A percentile compares a stretch with the other conserved stretches of the same genome.
phyloP scores from a whole-genome alignment of 257 asterid genomes.

The Plantago major region DNA sequence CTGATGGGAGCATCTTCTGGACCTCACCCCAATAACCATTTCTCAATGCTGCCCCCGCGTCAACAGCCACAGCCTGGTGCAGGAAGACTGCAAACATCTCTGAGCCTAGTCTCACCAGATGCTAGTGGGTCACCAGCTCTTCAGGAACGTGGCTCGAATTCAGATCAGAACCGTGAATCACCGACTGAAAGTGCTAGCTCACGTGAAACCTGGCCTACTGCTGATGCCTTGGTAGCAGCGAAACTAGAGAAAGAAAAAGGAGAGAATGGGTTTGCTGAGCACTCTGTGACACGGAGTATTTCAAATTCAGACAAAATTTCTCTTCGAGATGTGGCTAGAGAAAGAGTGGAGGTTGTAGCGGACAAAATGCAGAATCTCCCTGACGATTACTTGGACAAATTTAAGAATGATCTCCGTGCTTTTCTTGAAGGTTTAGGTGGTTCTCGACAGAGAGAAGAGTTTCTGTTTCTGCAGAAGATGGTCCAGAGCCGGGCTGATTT shows the following conservation, averaged over 20 bases:
- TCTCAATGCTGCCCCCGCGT: slow-evolving; percentile 92
- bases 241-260: slow-evolving; percentile 60
- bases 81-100: slow-evolving; percentile 55
- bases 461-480: slow-evolving; percentile 74
- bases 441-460: slow-evolving; percentile 85
- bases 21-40: slow-evolving; percentile 62
- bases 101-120: slow-evolving; percentile 75
- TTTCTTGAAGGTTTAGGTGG: slow-evolving; percentile 90
- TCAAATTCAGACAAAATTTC: slow-evolving; percentile 67
- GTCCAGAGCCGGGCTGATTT: slow-evolving; percentile 77
- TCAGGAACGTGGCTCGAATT: slow-evolving; percentile 77
- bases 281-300: slow-evolving; percentile 63
- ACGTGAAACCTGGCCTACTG: slow-evolving; percentile 88
- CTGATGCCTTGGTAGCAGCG: slow-evolving; percentile 60
- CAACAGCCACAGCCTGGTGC: slow-evolving; percentile 83
- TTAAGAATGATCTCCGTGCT: slow-evolving; percentile 71
- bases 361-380: slow-evolving; percentile 88
- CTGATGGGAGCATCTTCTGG: slow-evolving; percentile 70
- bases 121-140: slow-evolving; percentile 73
- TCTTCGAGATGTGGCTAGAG: slow-evolving; percentile 74
- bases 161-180: slow-evolving; percentile 75
- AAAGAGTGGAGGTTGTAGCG: slow-evolving; percentile 65
- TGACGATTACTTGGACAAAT: slow-evolving; percentile 71
- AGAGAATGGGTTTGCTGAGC: slow-evolving; percentile 67
- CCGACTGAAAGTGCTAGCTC: slow-evolving; percentile 97